A percentile compares a stretch with the other conserved stretches of the same genome.
These are phyloP conservation scores for Psidium friedrichsthalianum DNA, from an alignment of 345 rosid genomes.

Conservation along the genomic window DNA sequence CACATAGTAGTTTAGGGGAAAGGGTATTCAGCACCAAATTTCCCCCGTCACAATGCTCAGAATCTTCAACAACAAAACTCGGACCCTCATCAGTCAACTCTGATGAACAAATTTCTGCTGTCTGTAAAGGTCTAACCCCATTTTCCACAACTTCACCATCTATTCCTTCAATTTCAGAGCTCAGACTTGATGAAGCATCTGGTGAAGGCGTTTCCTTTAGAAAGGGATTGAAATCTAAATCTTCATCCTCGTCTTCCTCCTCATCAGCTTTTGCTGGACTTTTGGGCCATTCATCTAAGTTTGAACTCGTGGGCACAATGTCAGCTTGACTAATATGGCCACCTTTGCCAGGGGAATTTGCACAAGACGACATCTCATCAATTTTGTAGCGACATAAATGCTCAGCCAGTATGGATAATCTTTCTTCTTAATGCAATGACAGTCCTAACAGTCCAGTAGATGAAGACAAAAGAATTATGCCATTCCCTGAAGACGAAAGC, in stretches of 20 bases:
- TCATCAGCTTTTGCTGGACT: slow-evolving; percentile 7
- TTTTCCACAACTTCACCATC: slow-evolving; percentile 24
- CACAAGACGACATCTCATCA: slow-evolving; percentile 9
- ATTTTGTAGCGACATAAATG: background rate
- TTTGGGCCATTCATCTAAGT: background rate
- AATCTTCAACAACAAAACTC: slow-evolving; percentile 17
- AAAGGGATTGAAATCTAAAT: slow-evolving; percentile 78
- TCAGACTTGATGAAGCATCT: slow-evolving; percentile 79
- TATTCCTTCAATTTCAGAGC: slow-evolving; percentile 59
- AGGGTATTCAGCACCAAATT: slow-evolving; percentile 11
- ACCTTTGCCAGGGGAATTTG: slow-evolving; percentile 7
- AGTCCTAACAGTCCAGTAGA: background rate
- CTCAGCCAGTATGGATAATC: background rate
- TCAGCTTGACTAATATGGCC: slow-evolving; percentile 4
- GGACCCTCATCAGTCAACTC: slow-evolving; percentile 5
- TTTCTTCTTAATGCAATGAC: background rate
- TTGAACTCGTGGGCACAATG: background rate
- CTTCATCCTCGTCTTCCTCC: slow-evolving; percentile 61
- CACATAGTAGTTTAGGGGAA: slow-evolving; percentile 14
- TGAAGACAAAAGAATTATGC: background rate
- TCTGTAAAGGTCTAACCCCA: background rate
- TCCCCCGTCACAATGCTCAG: slow-evolving; percentile 29
- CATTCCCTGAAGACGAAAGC: background rate
- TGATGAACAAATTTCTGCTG: background rate
- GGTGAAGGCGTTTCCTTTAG: slow-evolving; percentile 59